phyloP scores from a whole-genome alignment of 1,284 basidiomycete species.

The Fomitopsis palustris region DNA sequence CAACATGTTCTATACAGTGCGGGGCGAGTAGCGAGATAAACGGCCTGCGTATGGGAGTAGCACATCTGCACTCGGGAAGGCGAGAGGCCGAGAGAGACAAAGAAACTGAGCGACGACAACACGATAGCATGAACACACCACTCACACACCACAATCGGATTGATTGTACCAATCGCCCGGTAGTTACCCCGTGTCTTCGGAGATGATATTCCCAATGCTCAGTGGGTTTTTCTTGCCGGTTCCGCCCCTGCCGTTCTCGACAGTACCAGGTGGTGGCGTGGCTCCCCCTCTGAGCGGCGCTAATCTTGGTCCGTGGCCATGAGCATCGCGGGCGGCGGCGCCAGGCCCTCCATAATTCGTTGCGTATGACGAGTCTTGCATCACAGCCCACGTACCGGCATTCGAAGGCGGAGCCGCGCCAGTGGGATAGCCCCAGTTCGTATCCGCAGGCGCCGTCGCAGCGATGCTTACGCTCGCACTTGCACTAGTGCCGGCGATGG shows the following conservation, averaged over 20 bases:
- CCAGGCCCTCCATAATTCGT: neutral
- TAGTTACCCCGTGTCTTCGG: constrained; percentile 36
- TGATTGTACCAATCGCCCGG: neutral
- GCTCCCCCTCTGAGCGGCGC: constrained; percentile 40
- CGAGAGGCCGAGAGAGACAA: neutral
- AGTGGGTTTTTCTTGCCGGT: constrained; percentile 42
- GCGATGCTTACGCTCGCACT: constrained; percentile 2
- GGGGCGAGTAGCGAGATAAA: neutral
- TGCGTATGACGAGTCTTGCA: constrained; percentile 1
- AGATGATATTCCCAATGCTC: constrained; percentile 73
- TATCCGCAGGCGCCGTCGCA: neutral
- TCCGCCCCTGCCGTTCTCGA: constrained; percentile 8
- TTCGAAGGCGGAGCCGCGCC: neutral
- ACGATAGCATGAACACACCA: neutral
- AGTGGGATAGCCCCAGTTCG: neutral
- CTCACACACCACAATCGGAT: neutral
- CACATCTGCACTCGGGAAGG: too few species aligned
- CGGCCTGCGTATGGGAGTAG: too few species aligned
- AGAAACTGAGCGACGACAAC: neutral
- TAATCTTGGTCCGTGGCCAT: constrained; percentile 44
- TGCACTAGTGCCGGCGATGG: constrained; percentile 1
- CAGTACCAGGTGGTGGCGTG: constrained; percentile 22
- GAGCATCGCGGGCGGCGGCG: constrained; percentile 5
- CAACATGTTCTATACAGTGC: neutral
- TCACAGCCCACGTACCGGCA: neutral